These are phyloP conservation scores for Colletotrichum lindemuthianum DNA, from an alignment of 2,329 filamentous ascomycete species.

Conservation along the genomic window DNA sequence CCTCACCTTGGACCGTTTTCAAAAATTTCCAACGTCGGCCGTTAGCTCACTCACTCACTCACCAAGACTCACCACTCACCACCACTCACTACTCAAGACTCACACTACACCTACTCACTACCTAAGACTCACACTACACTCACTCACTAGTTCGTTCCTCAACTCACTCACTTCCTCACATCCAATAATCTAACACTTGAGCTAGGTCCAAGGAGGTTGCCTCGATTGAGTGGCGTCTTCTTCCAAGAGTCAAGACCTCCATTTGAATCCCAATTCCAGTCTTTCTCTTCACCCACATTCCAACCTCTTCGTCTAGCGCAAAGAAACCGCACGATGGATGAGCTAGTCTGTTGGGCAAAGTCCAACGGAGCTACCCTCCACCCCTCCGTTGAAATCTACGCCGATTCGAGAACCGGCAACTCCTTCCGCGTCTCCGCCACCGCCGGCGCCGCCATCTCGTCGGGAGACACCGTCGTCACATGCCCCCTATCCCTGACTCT, in stretches of 20 bases:
- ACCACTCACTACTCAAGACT: neutral
- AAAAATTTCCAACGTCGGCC: slow-evolving; percentile 12
- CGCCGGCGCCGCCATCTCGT: slow-evolving; percentile 41
- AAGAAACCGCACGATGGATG: slow-evolving; percentile 20
- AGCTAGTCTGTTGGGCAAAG: slow-evolving; percentile 60
- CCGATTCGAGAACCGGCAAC: slow-evolving; percentile 60
- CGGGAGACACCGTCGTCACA: slow-evolving; percentile 58
- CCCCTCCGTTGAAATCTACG: slow-evolving; percentile 61
- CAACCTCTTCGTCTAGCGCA: neutral
- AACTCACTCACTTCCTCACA: too few species aligned
- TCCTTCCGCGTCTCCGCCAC: slow-evolving; percentile 62
- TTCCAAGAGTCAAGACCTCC: too few species aligned
- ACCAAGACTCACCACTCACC: neutral
- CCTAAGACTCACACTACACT: too few species aligned
- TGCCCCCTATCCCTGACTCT: slow-evolving; percentile 65
- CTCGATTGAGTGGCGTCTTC: too few species aligned
- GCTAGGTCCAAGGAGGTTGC: too few species aligned
- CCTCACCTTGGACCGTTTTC: neutral
- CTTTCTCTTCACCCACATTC: too few species aligned
- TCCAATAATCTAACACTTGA: too few species aligned
- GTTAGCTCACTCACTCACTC: neutral
- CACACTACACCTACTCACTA: neutral
- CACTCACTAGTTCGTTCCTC: too few species aligned
- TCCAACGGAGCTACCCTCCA: slow-evolving; percentile 60
- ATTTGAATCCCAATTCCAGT: too few species aligned